Percentiles rank a stretch among this genome's conserved stretches.
These are phyloP conservation scores for Dendrobium chrysotoxum DNA, from an alignment of 106 monocot genomes.

Conservation along the genomic window DNA sequence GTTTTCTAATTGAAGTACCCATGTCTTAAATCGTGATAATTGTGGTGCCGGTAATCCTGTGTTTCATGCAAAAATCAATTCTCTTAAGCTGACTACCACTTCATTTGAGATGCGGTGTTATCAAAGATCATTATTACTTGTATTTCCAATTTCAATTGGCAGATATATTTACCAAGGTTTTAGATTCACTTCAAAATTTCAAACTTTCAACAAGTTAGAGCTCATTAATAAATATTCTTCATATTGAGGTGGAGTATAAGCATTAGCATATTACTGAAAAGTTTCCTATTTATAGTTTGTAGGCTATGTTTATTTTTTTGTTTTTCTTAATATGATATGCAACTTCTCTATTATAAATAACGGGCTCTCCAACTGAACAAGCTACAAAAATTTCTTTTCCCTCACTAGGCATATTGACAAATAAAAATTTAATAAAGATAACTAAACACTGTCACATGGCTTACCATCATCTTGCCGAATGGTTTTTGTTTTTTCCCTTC, in stretches of 20 bases:
- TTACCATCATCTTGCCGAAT: neutral
- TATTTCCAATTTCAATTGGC: neutral
- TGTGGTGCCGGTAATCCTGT: neutral
- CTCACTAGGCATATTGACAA: neutral
- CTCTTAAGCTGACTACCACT: neutral
- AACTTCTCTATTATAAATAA: neutral
- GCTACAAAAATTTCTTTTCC: neutral
- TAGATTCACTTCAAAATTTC: neutral
- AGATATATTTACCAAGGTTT: neutral
- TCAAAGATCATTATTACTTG: neutral
- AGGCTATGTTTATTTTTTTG: neutral
- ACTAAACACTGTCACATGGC: neutral
- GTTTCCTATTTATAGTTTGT: too few relatives aligned
- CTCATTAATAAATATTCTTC: too few relatives aligned
- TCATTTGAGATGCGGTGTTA: neutral
- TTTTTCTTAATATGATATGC: neutral
- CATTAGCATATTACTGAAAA: too few relatives aligned
- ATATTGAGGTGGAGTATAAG: too few relatives aligned
- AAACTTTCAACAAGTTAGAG: too few relatives aligned
- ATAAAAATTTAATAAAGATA: neutral
- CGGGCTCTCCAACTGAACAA: neutral
- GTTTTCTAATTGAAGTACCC: neutral
- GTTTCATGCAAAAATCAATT: neutral
- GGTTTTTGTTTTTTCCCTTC: neutral
- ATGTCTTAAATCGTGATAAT: neutral